Percentiles rank a stretch among this genome's conserved stretches.
These are phyloP conservation scores for Tetrahymena elliotti DNA, from an alignment of 73 alveolate species.

Conservation along the genomic window DNA sequence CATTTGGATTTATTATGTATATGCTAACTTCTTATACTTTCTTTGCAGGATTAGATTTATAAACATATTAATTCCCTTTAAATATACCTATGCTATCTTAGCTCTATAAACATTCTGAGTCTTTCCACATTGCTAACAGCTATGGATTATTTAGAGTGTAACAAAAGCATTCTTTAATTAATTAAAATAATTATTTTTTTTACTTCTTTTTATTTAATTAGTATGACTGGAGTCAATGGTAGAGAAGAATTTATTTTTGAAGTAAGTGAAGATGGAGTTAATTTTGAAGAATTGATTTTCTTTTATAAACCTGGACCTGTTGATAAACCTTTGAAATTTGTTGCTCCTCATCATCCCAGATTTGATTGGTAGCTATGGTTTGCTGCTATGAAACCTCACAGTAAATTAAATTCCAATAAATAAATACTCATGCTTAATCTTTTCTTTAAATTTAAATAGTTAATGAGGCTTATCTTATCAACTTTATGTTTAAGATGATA, in stretches of 20 bases:
- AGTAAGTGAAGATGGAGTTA: constrained; percentile 58
- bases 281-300: constrained; percentile 59
- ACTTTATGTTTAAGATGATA: not conserved
- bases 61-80: not conserved
- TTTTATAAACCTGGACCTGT: constrained; percentile 60
- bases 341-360: constrained; percentile 78
- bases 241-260: constrained; percentile 69
- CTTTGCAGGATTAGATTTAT: constrained; percentile 45
- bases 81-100: not conserved
- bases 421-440: not conserved
- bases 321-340: constrained; percentile 33
- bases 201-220: not conserved
- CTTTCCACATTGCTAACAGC: constrained; percentile 40
- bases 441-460: not conserved
- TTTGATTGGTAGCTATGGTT: constrained; percentile 87
- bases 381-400: constrained; percentile 39
- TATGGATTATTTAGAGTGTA: constrained; percentile 71
- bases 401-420: not conserved
- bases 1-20: constrained; percentile 13
- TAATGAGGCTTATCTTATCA: not conserved
- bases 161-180: not conserved
- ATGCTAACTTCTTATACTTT: constrained; percentile 17
- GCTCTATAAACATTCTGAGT: not conserved
- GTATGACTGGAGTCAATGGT: constrained; percentile 86
- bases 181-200: not conserved